phyloP scores from a whole-genome alignment of 139 green algal species.

The Picochlorum sp. region DNA sequence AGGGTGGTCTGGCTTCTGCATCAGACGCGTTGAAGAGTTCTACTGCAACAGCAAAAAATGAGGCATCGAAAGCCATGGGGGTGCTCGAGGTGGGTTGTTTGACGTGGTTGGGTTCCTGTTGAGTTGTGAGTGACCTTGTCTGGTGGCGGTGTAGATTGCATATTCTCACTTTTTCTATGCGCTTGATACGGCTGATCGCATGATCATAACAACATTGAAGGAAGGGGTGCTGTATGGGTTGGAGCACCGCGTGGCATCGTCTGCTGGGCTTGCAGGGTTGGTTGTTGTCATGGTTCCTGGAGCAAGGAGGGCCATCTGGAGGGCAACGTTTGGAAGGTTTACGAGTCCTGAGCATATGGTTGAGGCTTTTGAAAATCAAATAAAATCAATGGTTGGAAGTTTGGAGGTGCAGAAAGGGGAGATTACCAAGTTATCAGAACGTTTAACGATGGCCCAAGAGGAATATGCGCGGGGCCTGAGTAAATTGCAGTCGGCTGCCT shows the following conservation, averaged over 20 bases:
- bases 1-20: constrained; percentile 7
- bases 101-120: neutral
- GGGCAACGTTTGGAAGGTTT: constrained; percentile 20
- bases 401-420: constrained; percentile 19
- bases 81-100: constrained; percentile 7
- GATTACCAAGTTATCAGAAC: constrained; percentile 21
- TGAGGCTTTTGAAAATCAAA: constrained; percentile 7
- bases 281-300: constrained; percentile 17
- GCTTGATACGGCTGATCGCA: neutral
- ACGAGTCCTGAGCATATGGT: constrained; percentile 9
- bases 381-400: constrained; percentile 3
- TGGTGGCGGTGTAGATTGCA: neutral
- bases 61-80: constrained; percentile 1
- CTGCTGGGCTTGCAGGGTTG: neutral
- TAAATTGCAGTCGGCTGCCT: constrained; percentile 24
- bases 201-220: neutral
- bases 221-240: constrained; percentile 16
- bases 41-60: neutral
- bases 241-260: constrained; percentile 15
- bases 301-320: constrained; percentile 21
- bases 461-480: constrained; percentile 27
- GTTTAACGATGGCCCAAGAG: constrained; percentile 13
- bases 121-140: too few species aligned
- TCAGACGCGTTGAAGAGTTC: constrained; percentile 8
- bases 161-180: constrained; percentile 4